Percentiles rank a stretch among this genome's conserved stretches.
These are phyloP conservation scores for Pseudogymnoascus sp. DNA, from an alignment of 2,329 filamentous ascomycete species.

Conservation along the genomic window DNA sequence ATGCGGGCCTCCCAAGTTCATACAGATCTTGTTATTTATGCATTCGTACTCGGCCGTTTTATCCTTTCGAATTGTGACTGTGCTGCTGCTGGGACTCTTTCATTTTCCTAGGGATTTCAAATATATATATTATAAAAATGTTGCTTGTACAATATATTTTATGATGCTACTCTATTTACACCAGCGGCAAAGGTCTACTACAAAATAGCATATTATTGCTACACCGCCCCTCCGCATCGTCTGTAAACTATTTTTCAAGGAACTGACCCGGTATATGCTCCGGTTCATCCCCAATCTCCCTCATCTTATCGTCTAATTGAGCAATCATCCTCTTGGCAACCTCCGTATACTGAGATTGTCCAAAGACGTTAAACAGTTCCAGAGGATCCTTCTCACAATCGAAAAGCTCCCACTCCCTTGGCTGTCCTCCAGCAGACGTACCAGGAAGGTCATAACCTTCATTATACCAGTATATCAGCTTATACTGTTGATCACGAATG, in stretches of 20 bases:
- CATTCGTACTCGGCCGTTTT: too few species aligned
- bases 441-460: conserved; percentile 42
- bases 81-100: too few species aligned
- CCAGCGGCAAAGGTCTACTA: too few species aligned
- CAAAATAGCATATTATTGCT: not conserved
- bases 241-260: not conserved
- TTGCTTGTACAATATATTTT: not conserved
- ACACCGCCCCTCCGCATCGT: not conserved
- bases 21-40: not conserved
- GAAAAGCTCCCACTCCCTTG: conserved; percentile 50
- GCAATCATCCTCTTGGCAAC: conserved; percentile 37
- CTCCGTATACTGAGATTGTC: conserved; percentile 33
- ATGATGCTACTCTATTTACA: not conserved
- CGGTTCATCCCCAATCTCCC: conserved; percentile 44
- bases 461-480: conserved; percentile 53
- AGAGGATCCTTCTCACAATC: conserved; percentile 45
- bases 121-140: not conserved
- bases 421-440: conserved; percentile 35
- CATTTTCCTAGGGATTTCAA: not conserved
- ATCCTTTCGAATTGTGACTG: not conserved
- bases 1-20: not conserved
- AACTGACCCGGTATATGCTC: conserved; percentile 24
- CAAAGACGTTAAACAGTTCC: conserved; percentile 44
- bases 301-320: conserved; percentile 45
- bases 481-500: conserved; percentile 45